Conservation (phyloP, 257 asterid species). For the Echites panduratus region DNA sequence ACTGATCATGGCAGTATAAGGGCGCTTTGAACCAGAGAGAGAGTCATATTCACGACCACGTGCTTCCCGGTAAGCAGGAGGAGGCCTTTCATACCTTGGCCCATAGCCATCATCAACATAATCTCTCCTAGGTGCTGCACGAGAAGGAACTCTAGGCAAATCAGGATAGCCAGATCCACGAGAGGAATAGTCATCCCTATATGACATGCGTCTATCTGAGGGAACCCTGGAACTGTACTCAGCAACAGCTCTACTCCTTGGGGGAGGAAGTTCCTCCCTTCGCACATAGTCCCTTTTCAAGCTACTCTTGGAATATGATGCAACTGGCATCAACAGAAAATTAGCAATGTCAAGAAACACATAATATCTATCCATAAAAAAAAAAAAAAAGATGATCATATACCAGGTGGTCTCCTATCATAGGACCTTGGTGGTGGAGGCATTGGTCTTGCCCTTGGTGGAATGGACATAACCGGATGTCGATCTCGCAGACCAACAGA, state of each 20-base stretch:
- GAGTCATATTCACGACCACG: constrained; percentile 73
- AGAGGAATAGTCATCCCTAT: constrained; percentile 74
- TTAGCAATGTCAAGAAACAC: constrained; percentile 4
- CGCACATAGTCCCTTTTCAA: constrained; percentile 73
- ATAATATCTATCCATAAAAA: constrained; percentile 7
- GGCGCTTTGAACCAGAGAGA: constrained; percentile 82
- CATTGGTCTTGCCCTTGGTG: constrained; percentile 65
- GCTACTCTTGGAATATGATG: constrained; percentile 66
- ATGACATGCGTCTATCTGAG: constrained; percentile 61
- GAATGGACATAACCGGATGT: constrained; percentile 58
- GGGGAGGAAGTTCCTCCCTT: constrained; percentile 58
- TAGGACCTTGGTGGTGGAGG: constrained; percentile 76
- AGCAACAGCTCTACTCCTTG: constrained; percentile 69
- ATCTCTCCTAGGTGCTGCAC: constrained; percentile 64
- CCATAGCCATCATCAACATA: constrained; percentile 77
- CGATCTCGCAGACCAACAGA: constrained; percentile 63
- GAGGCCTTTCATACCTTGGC: constrained; percentile 85
- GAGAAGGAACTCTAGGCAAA: constrained; percentile 62
- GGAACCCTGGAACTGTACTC: constrained; percentile 61
- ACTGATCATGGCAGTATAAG: constrained; percentile 65
- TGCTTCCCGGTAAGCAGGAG: constrained; percentile 63
- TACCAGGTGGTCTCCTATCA: constrained; percentile 94
- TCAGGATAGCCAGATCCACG: constrained; percentile 76
- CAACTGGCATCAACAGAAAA: constrained; percentile 32
- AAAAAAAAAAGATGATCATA: constrained; percentile 16